A percentile compares a stretch with the other conserved stretches of the same genome.
phyloP scores from a whole-genome alignment of 768 basidiomycete species.

The Cubamyces lactineus region DNA sequence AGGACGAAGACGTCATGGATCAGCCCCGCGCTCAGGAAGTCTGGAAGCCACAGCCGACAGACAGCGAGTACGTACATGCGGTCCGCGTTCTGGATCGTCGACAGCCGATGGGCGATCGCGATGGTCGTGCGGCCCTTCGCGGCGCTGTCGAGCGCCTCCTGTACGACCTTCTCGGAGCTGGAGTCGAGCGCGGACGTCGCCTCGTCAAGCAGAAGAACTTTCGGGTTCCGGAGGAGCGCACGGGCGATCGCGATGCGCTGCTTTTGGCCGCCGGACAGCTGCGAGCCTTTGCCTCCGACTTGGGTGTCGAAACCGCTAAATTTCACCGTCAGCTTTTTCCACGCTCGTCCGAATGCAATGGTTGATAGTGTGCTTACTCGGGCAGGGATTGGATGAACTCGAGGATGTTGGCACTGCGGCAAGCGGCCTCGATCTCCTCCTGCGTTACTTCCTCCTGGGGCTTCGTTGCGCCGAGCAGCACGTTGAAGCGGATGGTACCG shows the following conservation, averaged over 20 bases:
- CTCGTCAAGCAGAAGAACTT: slow-evolving; percentile 85
- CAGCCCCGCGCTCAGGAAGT: background rate
- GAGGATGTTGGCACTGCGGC: slow-evolving; percentile 86
- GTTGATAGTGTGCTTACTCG: slow-evolving; percentile 51
- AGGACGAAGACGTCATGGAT: background rate
- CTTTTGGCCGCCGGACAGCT: slow-evolving; percentile 88
- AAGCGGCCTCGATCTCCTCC: slow-evolving; percentile 83
- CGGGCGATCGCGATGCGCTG: slow-evolving; percentile 87
- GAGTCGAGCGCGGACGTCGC: slow-evolving; percentile 92
- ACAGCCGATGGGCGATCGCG: slow-evolving; percentile 93
- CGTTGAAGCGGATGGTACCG: slow-evolving; percentile 91
- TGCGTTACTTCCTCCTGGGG: slow-evolving; percentile 79
- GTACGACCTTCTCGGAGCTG: slow-evolving; percentile 92
- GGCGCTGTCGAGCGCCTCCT: slow-evolving; percentile 90
- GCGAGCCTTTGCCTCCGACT: slow-evolving; percentile 89
- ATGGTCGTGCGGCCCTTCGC: slow-evolving; percentile 92
- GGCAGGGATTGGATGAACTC: slow-evolving; percentile 89
- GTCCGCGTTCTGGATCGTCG: slow-evolving; percentile 91
- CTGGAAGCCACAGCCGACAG: background rate
- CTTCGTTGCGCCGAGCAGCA: slow-evolving; percentile 83
- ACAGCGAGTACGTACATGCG: slow-evolving; percentile 61
- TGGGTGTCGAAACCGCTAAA: slow-evolving; percentile 86
- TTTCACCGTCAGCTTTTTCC: slow-evolving; percentile 10
- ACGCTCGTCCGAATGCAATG: background rate
- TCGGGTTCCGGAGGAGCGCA: slow-evolving; percentile 88